A percentile compares a stretch with the other conserved stretches of the same genome.
phyloP scores from a whole-genome alignment of 805 yeast species.

The Dipodascopsis uninucleata region DNA sequence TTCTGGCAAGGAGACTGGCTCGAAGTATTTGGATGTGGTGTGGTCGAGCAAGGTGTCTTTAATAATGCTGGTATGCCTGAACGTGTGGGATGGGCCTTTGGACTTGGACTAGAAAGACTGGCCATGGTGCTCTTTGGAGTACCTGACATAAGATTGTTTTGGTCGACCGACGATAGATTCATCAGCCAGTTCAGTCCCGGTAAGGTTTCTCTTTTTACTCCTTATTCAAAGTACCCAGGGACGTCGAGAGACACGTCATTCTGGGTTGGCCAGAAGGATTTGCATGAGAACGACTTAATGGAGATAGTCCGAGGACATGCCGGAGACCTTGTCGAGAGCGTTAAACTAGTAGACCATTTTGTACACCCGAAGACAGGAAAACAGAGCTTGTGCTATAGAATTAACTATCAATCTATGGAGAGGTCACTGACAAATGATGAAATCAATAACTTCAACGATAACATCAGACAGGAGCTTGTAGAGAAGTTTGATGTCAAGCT shows the following conservation, averaged over 20 bases:
- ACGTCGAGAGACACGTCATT: constrained; percentile 84
- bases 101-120: constrained; percentile 88
- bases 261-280: constrained; percentile 49
- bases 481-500: constrained; percentile 13
- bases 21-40: constrained; percentile 94
- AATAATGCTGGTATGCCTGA: constrained; percentile 59
- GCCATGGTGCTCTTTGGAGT: constrained; percentile 95
- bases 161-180: constrained; percentile 83
- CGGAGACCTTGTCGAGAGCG: constrained; percentile 87
- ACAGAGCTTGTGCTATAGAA: constrained; percentile 79
- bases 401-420: constrained; percentile 94
- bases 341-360: constrained; percentile 69
- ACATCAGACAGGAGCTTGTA: constrained; percentile 56
- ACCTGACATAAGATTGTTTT: constrained; percentile 90
- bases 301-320: constrained; percentile 79
- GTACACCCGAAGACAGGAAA: constrained; percentile 76
- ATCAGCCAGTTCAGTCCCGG: constrained; percentile 64
- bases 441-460: constrained; percentile 66
- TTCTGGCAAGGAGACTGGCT: constrained; percentile 99
- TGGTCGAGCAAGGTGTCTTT: constrained; percentile 75
- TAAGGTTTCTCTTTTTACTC: constrained; percentile 66
- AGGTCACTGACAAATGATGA: constrained; percentile 72
- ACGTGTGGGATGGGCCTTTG: constrained; percentile 94
- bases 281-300: constrained; percentile 90
- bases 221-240: constrained; percentile 89